Evolutionary conservation across 1,284 basidiomycete species (phyloP).

Genomic region (Pyrrhoderma lamaoense): DNA sequence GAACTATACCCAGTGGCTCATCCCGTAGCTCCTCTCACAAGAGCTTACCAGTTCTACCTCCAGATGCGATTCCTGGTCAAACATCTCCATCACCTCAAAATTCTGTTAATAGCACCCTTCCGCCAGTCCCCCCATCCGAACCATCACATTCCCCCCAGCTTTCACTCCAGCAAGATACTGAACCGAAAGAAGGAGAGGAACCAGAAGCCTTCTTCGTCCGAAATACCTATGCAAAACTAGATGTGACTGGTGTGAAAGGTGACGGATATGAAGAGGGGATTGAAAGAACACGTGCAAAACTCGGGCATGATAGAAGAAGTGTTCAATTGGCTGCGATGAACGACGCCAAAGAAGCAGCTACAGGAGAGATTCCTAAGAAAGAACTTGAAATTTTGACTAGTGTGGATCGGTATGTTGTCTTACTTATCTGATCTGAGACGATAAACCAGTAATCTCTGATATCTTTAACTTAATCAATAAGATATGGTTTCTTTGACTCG

Average conservation of each 20-base stretch:
- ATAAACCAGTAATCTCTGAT: background rate
- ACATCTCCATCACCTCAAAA: conserved; percentile 28
- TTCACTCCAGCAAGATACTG: too few species aligned
- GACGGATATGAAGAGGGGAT: conserved; percentile 89
- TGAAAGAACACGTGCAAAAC: conserved; percentile 84
- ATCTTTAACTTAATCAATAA: conserved; percentile 27
- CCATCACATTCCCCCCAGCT: background rate
- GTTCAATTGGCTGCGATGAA: conserved; percentile 50
- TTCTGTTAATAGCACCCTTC: conserved; percentile 25
- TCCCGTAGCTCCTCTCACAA: conserved; percentile 27
- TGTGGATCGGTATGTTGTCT: conserved; percentile 65
- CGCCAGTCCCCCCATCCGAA: conserved; percentile 24
- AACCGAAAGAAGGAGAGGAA: conserved; percentile 71
- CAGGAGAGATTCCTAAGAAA: conserved; percentile 48
- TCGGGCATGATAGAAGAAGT: conserved; percentile 34
- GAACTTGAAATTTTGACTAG: conserved; percentile 64
- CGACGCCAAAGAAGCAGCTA: conserved; percentile 50
- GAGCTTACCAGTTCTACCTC: conserved; percentile 36
- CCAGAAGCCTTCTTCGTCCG: conserved; percentile 81
- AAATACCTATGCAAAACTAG: conserved; percentile 82
- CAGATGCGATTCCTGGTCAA: conserved; percentile 37
- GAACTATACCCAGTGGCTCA: conserved; percentile 19
- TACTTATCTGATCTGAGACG: background rate
- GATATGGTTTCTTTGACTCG: conserved; percentile 80
- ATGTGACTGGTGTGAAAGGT: conserved; percentile 78